Conservation (phyloP, 495 filamentous ascomycete genomes). For the Gamarada debralockiae region DNA sequence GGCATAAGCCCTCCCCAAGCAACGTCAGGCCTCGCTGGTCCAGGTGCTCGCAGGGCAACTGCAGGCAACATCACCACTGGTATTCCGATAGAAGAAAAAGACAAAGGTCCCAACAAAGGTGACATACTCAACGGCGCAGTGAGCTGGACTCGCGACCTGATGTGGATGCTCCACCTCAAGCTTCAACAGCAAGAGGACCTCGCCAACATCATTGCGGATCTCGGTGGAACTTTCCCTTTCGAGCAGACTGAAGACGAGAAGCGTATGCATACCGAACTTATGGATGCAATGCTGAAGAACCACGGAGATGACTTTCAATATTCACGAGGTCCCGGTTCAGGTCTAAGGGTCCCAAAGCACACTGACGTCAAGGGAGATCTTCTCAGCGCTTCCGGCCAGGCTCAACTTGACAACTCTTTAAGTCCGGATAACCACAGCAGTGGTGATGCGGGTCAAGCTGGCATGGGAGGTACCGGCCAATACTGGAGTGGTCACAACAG, state of each 20-base stretch:
- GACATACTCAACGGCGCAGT: conserved; percentile 97
- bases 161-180: conserved; percentile 91
- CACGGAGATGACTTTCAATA: conserved; percentile 71
- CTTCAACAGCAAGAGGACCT: conserved; percentile 85
- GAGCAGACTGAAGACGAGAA: conserved; percentile 88
- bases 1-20: conserved; percentile 66
- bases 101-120: conserved; percentile 98
- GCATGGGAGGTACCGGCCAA: conserved; percentile 44
- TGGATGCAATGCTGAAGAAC: conserved; percentile 78
- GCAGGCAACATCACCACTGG: conserved; percentile 88
- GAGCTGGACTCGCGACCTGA: conserved; percentile 93
- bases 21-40: conserved; percentile 83
- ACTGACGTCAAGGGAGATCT: conserved; percentile 87
- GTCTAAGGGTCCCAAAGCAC: conserved; percentile 86
- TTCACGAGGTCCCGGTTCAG: conserved; percentile 76
- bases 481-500: conserved; percentile 70
- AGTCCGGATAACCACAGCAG: conserved; percentile 67
- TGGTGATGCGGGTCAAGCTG: conserved; percentile 50
- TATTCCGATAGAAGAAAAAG: conserved; percentile 90
- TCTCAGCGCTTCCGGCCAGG: conserved; percentile 35
- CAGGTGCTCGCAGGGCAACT: conserved; percentile 74
- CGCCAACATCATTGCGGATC: conserved; percentile 62
- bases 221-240: conserved; percentile 74
- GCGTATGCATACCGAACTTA: conserved; percentile 88
- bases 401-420: conserved; percentile 55